Base-by-base conservation (phyloP, 2,329 filamentous ascomycete genomes). In the Ascochyta pisi region DNA sequence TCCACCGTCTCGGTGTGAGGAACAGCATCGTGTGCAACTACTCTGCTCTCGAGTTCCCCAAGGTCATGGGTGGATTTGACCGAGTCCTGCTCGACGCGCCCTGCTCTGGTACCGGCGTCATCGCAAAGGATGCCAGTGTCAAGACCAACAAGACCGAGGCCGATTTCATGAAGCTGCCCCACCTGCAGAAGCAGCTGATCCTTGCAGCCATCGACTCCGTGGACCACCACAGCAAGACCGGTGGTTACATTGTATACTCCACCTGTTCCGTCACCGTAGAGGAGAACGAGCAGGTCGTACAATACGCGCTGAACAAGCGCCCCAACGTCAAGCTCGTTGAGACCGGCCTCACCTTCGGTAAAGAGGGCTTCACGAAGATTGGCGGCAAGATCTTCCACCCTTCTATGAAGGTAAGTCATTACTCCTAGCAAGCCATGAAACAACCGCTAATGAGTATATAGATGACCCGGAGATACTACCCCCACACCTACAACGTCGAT, bases 91-190 rank as follows among this genome's bases (percentile, higher is more conserved):
- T 98, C 55, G 93, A 99, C 79, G 93, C 92, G 1, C 95, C 95
- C 4, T 98, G 95, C 80, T 96, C 93, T 3, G 94, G 95, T 66
- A 99, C 95, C 0, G 95, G 95, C 69, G 95, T 99, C 71, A 99
- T 99, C 64, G 90, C 92, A 61, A 99, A 99, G 81, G 95, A 99
- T 77, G 86, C 94, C 29, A 92, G 89, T 63, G 92, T 99, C 66
- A 99, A 99, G 84, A 98, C 94, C 23, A 98, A 97, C 82, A 98
- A 98, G 83, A 96, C 91, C 10, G 92, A 96, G 74, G 89, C 89
- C 63, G 95, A 99, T 77, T 99, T 99, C 81, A 86, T 97, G 76
- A 87, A 89, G 70, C 86, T 99, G 48, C 93, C 95, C 0, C 95
- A 99, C 77, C 85, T 92, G 57, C 95, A 99, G 78, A 97, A 97